Percentiles rank a stretch among this genome's conserved stretches.
Evolutionary conservation across 192 early-diverging fungal genomes (phyloP).

Genomic region (Physocladia obscura): DNA sequence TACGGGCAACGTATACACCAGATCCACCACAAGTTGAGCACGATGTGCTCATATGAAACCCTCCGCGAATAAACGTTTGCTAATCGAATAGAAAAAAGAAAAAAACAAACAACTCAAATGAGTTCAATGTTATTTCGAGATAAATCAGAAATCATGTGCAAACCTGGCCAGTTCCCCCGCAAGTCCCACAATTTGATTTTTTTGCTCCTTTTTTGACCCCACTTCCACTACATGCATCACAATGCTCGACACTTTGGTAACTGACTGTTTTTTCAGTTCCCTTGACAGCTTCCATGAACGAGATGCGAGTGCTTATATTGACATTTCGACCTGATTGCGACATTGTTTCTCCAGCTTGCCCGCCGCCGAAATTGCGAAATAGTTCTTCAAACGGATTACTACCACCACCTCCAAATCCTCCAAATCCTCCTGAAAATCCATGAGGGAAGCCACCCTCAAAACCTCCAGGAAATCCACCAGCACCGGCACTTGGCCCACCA

Average conservation of each 20-base stretch:
- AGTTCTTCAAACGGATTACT: constrained; percentile 69
- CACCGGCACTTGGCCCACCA: neutral
- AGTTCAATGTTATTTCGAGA: neutral
- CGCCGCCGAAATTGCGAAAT: constrained; percentile 47
- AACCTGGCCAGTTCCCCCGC: constrained; percentile 80
- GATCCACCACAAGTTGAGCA: constrained; percentile 84
- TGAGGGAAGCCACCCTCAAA: constrained; percentile 35
- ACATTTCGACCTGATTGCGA: constrained; percentile 61
- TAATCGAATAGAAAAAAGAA: neutral
- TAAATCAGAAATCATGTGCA: neutral
- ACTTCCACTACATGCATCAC: constrained; percentile 75
- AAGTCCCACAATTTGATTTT: constrained; percentile 68
- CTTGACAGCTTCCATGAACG: constrained; percentile 90
- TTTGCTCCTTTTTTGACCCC: constrained; percentile 79
- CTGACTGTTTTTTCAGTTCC: constrained; percentile 69
- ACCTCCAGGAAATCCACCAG: constrained; percentile 36
- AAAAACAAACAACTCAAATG: neutral
- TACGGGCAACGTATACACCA: constrained; percentile 67
- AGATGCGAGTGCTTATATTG: constrained; percentile 62
- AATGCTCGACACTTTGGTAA: constrained; percentile 67
- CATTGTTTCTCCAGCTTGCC: constrained; percentile 33
- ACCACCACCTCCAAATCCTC: constrained; percentile 59
- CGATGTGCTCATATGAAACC: constrained; percentile 85
- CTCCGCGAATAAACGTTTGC: constrained; percentile 78
- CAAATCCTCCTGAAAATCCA: constrained; percentile 55